Conservation (phyloP, 805 yeast species). For the Huiozyma naganishii region DNA sequence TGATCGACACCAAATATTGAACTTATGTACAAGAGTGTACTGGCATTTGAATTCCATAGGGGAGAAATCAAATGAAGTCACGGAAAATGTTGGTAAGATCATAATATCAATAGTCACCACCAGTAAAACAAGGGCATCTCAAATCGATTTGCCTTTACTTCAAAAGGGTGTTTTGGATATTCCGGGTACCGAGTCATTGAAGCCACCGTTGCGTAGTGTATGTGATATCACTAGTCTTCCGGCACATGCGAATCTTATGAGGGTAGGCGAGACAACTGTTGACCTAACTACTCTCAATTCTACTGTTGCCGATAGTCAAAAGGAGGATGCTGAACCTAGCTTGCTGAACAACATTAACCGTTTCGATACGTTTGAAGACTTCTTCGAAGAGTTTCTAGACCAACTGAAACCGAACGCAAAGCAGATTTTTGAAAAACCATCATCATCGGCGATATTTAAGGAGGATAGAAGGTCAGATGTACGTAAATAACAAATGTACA, state of each 20-base stretch:
- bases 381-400: constrained; percentile 39
- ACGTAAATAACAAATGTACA: neutral
- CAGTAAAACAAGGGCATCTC: constrained; percentile 23
- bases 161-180: neutral
- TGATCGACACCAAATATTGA: constrained; percentile 34
- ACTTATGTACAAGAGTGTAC: constrained; percentile 40
- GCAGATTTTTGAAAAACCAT: constrained; percentile 15
- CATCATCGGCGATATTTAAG: neutral
- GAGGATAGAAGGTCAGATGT: neutral
- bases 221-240: neutral
- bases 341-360: constrained; percentile 37
- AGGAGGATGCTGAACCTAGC: neutral
- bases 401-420: constrained; percentile 27
- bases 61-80: constrained; percentile 45
- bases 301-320: neutral
- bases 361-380: constrained; percentile 45
- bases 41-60: constrained; percentile 52
- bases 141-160: constrained; percentile 8
- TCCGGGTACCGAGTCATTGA: neutral
- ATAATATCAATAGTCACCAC: constrained; percentile 40
- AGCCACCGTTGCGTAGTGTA: neutral
- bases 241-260: neutral
- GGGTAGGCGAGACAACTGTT: neutral
- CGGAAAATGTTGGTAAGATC: constrained; percentile 48
- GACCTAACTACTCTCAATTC: neutral